These are phyloP conservation scores for Globisporangium cylindrosporum DNA, from an alignment of 352 stramenopile species.

Conservation along the genomic window DNA sequence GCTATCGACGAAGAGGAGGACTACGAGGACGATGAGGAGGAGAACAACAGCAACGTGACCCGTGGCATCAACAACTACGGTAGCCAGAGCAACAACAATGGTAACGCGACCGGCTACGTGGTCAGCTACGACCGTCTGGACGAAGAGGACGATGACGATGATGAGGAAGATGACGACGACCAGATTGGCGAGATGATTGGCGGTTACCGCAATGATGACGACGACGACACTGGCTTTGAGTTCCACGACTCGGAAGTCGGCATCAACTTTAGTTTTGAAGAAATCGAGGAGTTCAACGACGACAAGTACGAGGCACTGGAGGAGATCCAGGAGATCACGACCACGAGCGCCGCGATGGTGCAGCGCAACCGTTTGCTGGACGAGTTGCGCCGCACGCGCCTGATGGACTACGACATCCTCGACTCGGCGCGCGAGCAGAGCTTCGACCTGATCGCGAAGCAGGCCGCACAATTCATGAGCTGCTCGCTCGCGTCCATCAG, in stretches of 20 bases:
- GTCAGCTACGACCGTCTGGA: conserved; percentile 1
- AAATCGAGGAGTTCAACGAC: conserved; percentile 32
- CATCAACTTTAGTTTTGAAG: conserved; percentile 19
- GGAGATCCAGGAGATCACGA: conserved; percentile 44
- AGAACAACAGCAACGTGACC: not conserved
- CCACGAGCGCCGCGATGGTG: conserved; percentile 15
- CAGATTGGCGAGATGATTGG: conserved; percentile 13
- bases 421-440: conserved; percentile 49
- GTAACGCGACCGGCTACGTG: not conserved
- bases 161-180: conserved; percentile 27
- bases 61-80: not conserved
- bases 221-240: conserved; percentile 19
- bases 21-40: conserved; percentile 14
- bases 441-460: conserved; percentile 55
- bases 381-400: conserved; percentile 35
- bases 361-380: conserved; percentile 22
- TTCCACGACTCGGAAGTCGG: conserved; percentile 23
- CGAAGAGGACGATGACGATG: conserved; percentile 7
- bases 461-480: conserved; percentile 45
- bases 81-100: conserved; percentile 1
- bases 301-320: conserved; percentile 26
- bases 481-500: conserved; percentile 58
- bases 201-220: conserved; percentile 30
- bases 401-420: conserved; percentile 56
- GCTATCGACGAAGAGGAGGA: conserved; percentile 11